A percentile compares a stretch with the other conserved stretches of the same genome.
phyloP scores from a whole-genome alignment of 1,284 basidiomycete species.

The Marasmius oreades region DNA sequence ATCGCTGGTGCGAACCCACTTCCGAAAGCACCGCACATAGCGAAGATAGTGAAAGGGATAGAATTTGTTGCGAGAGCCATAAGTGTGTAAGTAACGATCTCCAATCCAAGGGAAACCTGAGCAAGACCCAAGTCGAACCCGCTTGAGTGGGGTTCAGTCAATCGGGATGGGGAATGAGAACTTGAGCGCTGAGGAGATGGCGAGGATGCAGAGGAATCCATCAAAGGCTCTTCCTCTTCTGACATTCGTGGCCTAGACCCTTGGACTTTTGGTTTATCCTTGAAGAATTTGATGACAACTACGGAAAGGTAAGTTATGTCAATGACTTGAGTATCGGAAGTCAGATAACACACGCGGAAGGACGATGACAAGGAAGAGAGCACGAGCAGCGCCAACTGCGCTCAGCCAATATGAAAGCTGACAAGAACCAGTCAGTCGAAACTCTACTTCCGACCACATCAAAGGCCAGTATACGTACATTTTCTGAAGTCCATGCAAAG shows the following conservation, averaged over 20 bases:
- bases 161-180: conserved; percentile 13
- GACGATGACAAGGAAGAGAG: conserved; percentile 56
- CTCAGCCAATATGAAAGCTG: conserved; percentile 80
- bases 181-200: conserved; percentile 5
- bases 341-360: conserved; percentile 59
- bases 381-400: conserved; percentile 54
- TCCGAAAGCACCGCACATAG: conserved; percentile 49
- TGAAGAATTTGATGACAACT: conserved; percentile 57
- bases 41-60: conserved; percentile 43
- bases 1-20: conserved; percentile 60
- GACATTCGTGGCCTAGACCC: conserved; percentile 13
- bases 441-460: not conserved
- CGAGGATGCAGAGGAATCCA: conserved; percentile 7
- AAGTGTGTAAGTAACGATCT: conserved; percentile 49
- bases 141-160: conserved; percentile 35
- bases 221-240: conserved; percentile 5
- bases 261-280: conserved; percentile 36
- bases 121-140: conserved; percentile 63
- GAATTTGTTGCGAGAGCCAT: conserved; percentile 44
- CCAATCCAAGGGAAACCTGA: conserved; percentile 53
- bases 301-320: conserved; percentile 1
- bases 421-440: not conserved
- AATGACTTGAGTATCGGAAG: not conserved
- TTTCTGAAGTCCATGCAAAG: conserved; percentile 74
- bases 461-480: conserved; percentile 39